Conservation (phyloP, 2,329 filamentous ascomycete species). For the Arthroderma uncinatum region DNA sequence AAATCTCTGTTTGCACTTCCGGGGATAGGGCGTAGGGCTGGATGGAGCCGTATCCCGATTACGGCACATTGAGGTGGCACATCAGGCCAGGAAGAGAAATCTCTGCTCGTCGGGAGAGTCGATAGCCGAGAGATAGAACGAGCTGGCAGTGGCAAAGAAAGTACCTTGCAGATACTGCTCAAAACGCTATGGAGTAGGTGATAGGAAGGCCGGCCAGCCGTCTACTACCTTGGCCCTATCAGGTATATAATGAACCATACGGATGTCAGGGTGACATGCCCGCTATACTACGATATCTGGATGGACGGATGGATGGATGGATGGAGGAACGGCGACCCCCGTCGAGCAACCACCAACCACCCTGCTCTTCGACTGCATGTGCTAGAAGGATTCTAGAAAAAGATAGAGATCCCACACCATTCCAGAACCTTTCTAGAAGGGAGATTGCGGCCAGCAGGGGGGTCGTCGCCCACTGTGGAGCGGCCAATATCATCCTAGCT, state of each 20-base stretch:
- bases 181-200: too few species aligned
- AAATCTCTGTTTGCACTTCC: neutral
- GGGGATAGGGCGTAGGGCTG: neutral
- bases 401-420: neutral
- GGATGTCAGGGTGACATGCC: too few species aligned
- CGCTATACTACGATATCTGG: too few species aligned
- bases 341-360: neutral
- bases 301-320: neutral
- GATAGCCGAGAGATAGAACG: neutral
- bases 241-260: too few species aligned
- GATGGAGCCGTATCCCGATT: neutral
- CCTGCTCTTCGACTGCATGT: neutral
- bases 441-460: neutral
- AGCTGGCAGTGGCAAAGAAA: neutral
- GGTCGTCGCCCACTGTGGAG: too few species aligned
- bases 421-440: constrained; percentile 5
- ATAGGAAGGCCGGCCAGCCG: too few species aligned
- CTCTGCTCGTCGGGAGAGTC: neutral
- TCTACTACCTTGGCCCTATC: too few species aligned
- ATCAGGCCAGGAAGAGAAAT: neutral
- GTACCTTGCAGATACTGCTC: too few species aligned
- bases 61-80: too few species aligned
- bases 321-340: neutral
- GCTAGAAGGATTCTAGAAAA: constrained; percentile 5
- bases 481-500: too few species aligned